A percentile compares a stretch with the other conserved stretches of the same genome.
Evolutionary conservation across 225 moss, liverwort and hornwort species (phyloP).

Genomic region (Anthoceros angustus): DNA sequence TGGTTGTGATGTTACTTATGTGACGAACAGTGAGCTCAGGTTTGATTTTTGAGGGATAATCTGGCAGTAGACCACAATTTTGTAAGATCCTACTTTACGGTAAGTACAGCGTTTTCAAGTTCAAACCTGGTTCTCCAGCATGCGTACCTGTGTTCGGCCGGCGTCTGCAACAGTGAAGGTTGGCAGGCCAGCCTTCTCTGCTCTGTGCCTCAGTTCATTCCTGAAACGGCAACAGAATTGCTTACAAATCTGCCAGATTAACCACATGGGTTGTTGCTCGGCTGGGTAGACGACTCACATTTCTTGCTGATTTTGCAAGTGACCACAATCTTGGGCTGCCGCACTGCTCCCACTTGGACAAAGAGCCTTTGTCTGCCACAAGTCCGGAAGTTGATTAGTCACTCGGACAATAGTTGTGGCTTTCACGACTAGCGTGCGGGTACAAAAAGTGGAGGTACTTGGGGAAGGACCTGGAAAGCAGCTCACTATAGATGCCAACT

Average conservation of each 20-base stretch:
- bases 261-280: background rate
- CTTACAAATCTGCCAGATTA: background rate
- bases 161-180: slow-evolving; percentile 87
- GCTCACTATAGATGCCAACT: slow-evolving; percentile 65
- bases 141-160: slow-evolving; percentile 79
- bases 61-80: slow-evolving; percentile 20
- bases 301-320: slow-evolving; percentile 92
- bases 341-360: slow-evolving; percentile 92
- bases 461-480: slow-evolving; percentile 12
- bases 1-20: slow-evolving; percentile 72
- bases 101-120: background rate
- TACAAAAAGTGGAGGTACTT: background rate
- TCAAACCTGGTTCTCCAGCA: background rate
- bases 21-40: slow-evolving; percentile 95
- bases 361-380: slow-evolving; percentile 38
- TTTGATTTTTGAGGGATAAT: slow-evolving; percentile 94
- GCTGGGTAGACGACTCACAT: slow-evolving; percentile 34
- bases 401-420: background rate
- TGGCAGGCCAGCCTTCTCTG: slow-evolving; percentile 68
- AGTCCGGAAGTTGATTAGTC: background rate
- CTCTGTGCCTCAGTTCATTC: slow-evolving; percentile 77
- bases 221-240: slow-evolving; percentile 14
- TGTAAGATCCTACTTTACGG: too few species aligned
- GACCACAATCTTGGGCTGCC: slow-evolving; percentile 95
- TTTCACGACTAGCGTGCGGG: background rate